phyloP scores from a whole-genome alignment of 2,329 filamentous ascomycete genomes.

The Monilinia laxa region DNA sequence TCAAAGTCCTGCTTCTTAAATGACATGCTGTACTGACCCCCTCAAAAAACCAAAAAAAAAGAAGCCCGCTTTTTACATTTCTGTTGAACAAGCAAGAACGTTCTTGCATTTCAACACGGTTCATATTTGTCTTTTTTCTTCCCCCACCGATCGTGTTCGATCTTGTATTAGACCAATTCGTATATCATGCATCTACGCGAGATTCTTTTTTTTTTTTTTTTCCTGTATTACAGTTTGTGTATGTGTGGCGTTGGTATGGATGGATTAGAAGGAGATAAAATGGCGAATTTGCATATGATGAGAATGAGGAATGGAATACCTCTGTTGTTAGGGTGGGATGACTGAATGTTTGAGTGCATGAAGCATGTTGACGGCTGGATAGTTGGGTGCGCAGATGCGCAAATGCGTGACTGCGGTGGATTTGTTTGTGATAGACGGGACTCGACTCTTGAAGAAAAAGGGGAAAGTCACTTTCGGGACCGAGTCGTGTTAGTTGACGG shows the following conservation, averaged over 20 bases:
- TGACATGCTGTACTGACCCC: neutral
- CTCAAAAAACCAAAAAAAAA: too few species aligned
- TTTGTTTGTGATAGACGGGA: neutral
- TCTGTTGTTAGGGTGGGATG: neutral
- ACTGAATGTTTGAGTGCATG: neutral
- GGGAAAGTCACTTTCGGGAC: neutral
- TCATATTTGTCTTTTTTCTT: neutral
- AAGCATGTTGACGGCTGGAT: neutral
- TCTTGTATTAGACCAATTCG: conserved; percentile 12
- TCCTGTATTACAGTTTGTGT: conserved; percentile 3
- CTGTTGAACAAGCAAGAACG: neutral
- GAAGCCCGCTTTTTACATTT: neutral
- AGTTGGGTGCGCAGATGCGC: neutral
- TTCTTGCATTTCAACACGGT: neutral
- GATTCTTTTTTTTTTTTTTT: neutral
- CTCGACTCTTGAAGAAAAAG: neutral
- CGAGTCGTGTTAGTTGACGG: neutral
- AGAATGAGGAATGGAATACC: conserved; percentile 10
- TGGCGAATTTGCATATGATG: conserved; percentile 14
- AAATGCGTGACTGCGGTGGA: too few species aligned
- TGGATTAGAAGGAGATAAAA: conserved; percentile 16
- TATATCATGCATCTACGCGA: neutral
- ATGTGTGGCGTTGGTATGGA: neutral
- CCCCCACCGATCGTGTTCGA: neutral
- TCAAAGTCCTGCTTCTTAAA: conserved; percentile 6